A percentile compares a stretch with the other conserved stretches of the same genome.
Evolutionary conservation across 441 rosid species (phyloP).

Genomic region (Hypseocharis bilobata): DNA sequence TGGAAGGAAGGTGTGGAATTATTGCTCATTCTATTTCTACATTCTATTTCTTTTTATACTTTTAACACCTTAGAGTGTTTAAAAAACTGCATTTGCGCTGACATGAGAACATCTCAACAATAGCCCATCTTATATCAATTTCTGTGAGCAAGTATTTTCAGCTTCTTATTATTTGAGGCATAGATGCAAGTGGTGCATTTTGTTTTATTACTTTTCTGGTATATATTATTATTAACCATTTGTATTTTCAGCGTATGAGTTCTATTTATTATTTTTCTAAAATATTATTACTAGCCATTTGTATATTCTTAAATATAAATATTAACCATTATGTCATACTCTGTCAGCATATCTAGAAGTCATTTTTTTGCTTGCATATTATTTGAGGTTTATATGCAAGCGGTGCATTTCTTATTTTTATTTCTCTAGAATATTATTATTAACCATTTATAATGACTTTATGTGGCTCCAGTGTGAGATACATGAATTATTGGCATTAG

Average conservation of each 20-base stretch:
- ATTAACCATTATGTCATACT: too few relatives aligned
- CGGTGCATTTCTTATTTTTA: conserved; percentile 3
- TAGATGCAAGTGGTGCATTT: conserved; percentile 8
- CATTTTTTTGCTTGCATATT: not conserved
- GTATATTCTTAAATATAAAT: too few relatives aligned
- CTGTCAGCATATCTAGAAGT: too few relatives aligned
- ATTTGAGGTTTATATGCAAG: conserved; percentile 3
- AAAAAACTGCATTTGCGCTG: not conserved
- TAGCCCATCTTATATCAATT: not conserved
- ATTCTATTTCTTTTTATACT: not conserved
- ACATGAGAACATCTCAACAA: conserved; percentile 6
- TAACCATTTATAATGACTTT: conserved; percentile 25
- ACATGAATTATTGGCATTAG: conserved; percentile 91
- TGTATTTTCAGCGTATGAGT: too few relatives aligned
- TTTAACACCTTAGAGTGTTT: not conserved
- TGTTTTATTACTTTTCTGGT: not conserved
- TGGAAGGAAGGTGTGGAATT: too few relatives aligned
- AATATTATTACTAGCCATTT: too few relatives aligned
- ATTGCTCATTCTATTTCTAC: too few relatives aligned
- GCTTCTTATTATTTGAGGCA: not conserved
- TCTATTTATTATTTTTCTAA: too few relatives aligned
- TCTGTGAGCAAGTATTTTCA: not conserved
- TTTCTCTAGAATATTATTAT: conserved; percentile 11
- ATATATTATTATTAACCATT: conserved; percentile 22
- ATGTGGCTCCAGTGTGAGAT: conserved; percentile 64